Evolutionary conservation across 2,329 filamentous ascomycete species (phyloP), one percentile per base, ranked within the genome.

Genomic region (Furcasterigmium sp.): DNA sequence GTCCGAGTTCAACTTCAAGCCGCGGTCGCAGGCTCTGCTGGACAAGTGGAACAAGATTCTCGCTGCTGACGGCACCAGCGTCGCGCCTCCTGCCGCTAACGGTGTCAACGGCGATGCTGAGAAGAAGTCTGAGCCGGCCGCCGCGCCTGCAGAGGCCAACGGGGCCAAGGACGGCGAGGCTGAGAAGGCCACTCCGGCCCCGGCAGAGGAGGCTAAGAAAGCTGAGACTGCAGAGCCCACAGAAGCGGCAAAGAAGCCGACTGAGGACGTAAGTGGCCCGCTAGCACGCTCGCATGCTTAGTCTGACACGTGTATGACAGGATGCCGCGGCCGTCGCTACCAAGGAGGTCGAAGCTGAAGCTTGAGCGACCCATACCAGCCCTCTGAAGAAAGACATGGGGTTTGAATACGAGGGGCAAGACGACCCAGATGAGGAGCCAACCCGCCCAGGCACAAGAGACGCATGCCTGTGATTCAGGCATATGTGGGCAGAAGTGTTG

Each of bases 21-120:
- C 82, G 51, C 85, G 93, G 41, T 91, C 89, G 28, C 77, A 86
- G 51, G 73, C 77, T 6, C 75, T 98, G 38, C 72, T 97, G n/a
- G 82, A 84, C 51, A 86, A 85, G 64, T 98, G 93, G 93, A 94
- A 86, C 63, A 85, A 86, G 62, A 76, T 89, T 28, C 74, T 97
- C n/a, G 78, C 79, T 26, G 70, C 68, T 14, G 64, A 68, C 23
- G 64, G 63, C 9, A 58, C 68, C 10, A 58, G 62, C 14, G 52
- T 62, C 13, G 49, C 62, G 25, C 49, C 71, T 9, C 52, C 59
- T 10, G 57, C 59, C 6, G 59, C 69, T 8, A 75, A 76, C 47
- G 71, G 70, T 17, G 67, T 75, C 3, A 77, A 78, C 28, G 70
- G 75, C 46, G 62, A 65, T 26, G 68, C 70, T 7, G 59, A 64